These are phyloP conservation scores for Cyberlindnera maclurae DNA, from an alignment of 805 yeast species.

Conservation along the genomic window DNA sequence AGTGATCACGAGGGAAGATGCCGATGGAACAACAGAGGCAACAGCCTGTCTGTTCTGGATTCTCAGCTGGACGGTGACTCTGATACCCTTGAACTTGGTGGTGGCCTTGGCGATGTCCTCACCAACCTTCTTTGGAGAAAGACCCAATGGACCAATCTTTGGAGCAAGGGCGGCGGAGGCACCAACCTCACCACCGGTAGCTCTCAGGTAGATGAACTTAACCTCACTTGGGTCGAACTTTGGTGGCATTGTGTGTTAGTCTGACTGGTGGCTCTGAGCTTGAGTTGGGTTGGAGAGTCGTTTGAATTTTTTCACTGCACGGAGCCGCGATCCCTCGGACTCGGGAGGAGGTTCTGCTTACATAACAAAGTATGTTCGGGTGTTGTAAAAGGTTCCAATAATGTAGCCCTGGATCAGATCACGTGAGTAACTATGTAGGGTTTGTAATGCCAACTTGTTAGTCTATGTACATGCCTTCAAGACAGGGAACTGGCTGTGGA, in stretches of 20 bases:
- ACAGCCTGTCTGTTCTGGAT: constrained; percentile 99
- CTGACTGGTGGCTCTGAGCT: constrained; percentile 1
- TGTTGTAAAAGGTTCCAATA: too few relatives aligned
- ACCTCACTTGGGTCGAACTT: constrained; percentile 98
- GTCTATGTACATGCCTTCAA: constrained; percentile 13
- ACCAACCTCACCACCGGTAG: constrained; percentile 99
- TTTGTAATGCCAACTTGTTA: neutral
- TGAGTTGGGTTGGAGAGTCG: neutral
- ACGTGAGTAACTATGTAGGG: neutral
- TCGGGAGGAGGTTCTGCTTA: neutral
- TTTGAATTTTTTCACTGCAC: constrained; percentile 4
- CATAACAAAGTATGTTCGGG: neutral
- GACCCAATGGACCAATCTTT: constrained; percentile 99
- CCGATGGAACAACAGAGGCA: constrained; percentile 98
- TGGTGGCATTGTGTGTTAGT: constrained; percentile 71
- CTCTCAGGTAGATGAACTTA: constrained; percentile 97
- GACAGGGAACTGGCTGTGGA: constrained; percentile 43
- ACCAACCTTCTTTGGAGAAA: constrained; percentile 99
- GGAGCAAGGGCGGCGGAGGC: constrained; percentile 99
- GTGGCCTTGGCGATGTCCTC: constrained; percentile 99
- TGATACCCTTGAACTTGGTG: constrained; percentile 97
- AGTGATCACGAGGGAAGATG: constrained; percentile 96
- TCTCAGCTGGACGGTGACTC: constrained; percentile 97
- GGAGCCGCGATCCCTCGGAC: neutral
- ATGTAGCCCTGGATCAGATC: neutral